These are phyloP conservation scores for Pterocarpus macrocarpus DNA, from an alignment of 306 rosid genomes.

Conservation along the genomic window DNA sequence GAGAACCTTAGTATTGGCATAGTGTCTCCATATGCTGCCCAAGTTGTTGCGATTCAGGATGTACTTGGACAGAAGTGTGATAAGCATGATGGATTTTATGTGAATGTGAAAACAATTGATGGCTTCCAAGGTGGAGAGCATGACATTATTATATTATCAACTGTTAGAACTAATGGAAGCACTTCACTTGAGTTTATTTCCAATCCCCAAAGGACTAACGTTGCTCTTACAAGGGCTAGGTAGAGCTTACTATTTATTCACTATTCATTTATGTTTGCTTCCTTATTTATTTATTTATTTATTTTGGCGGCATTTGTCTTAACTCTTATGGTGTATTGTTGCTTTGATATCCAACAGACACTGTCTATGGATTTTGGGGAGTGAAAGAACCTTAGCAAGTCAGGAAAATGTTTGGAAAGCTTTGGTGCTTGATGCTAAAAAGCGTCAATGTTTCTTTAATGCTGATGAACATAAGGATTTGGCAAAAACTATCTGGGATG, in stretches of 20 bases:
- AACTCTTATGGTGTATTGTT: neutral
- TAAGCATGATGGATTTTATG: constrained; percentile 56
- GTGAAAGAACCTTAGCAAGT: constrained; percentile 55
- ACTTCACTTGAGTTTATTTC: constrained; percentile 58
- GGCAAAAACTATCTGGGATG: constrained; percentile 66
- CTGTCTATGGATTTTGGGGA: constrained; percentile 86
- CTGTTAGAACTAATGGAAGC: constrained; percentile 63
- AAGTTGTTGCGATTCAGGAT: constrained; percentile 67
- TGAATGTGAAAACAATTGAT: constrained; percentile 76
- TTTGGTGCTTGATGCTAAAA: constrained; percentile 68
- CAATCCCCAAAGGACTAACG: constrained; percentile 68
- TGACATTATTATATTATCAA: constrained; percentile 75
- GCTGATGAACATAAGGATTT: constrained; percentile 74
- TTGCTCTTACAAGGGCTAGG: constrained; percentile 92
- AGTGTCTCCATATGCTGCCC: constrained; percentile 92
- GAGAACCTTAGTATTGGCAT: constrained; percentile 64
- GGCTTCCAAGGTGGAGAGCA: constrained; percentile 90
- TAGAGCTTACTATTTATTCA: constrained; percentile 26
- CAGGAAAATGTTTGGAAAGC: constrained; percentile 67
- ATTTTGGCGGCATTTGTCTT: no score
- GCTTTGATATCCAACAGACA: constrained; percentile 56
- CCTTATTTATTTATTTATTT: neutral
- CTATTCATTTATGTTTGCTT: neutral
- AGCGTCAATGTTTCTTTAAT: constrained; percentile 68
- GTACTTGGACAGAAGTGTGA: constrained; percentile 59